Percentiles rank a stretch among this genome's conserved stretches.
These are phyloP conservation scores for Mucor mucedo DNA, from an alignment of 371 early-diverging fungal species.

Conservation along the genomic window DNA sequence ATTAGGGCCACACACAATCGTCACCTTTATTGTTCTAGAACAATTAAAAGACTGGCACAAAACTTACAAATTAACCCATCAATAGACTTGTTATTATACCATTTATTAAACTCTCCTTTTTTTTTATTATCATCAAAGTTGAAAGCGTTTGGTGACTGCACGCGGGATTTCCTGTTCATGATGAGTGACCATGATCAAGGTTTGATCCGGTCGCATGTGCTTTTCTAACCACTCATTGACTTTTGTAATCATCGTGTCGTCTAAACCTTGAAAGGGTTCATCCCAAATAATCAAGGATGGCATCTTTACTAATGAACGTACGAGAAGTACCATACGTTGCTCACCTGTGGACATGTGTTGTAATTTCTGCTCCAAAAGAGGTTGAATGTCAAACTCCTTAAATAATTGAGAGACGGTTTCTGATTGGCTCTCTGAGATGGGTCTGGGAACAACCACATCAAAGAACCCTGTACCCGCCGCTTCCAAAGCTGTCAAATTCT, in stretches of 20 bases:
- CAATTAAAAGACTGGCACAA: constrained; percentile 56
- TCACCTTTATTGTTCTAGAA: constrained; percentile 72
- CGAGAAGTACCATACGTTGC: constrained; percentile 58
- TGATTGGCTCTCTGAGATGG: constrained; percentile 25
- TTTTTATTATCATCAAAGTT: constrained; percentile 20
- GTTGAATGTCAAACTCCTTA: constrained; percentile 47
- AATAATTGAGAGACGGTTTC: constrained; percentile 33
- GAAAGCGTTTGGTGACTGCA: constrained; percentile 41
- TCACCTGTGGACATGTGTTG: constrained; percentile 58
- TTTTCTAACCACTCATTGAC: constrained; percentile 57
- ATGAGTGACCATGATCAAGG: constrained; percentile 67
- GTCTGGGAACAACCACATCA: constrained; percentile 49
- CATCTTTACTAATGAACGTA: constrained; percentile 56
- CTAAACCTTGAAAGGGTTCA: constrained; percentile 68
- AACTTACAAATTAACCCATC: constrained; percentile 5
- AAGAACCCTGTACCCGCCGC: constrained; percentile 55
- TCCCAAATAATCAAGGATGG: constrained; percentile 63
- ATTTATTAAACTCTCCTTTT: too few species aligned
- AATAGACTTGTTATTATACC: too few species aligned
- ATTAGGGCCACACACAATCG: constrained; percentile 72
- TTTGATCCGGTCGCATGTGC: constrained; percentile 52
- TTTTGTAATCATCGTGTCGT: constrained; percentile 47
- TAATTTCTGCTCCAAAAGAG: constrained; percentile 34
- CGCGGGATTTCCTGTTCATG: constrained; percentile 64
- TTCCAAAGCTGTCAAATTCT: constrained; percentile 42